Evolutionary conservation across 768 basidiomycete species (phyloP), one percentile per base, ranked within the genome.

Genomic region (Neoboletus brunneissimus): DNA sequence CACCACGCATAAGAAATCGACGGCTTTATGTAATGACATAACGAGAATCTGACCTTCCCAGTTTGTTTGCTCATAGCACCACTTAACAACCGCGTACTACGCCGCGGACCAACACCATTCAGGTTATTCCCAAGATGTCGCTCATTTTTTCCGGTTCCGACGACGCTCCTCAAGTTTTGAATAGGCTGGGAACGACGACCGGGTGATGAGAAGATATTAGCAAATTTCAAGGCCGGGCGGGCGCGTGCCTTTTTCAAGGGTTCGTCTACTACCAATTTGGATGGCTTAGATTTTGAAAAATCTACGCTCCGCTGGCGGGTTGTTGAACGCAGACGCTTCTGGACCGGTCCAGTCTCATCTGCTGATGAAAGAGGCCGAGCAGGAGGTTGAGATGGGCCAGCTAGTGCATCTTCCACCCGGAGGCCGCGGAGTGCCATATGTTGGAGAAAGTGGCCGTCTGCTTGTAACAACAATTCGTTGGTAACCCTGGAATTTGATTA

Each of bases 221-320:
- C 80, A 86, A 87, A 83, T 78, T 82, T 85, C 82, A 88, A 81
- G 81, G 85, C 87, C 86, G 85, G 86, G 85, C 86, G 87, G 81
- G 84, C 84, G 86, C 88, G 84, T 89, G 86, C 89, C 89, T 91
- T 91, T 88, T 89, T 89, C 80, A 81, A 77, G 72, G 84, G 82
- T 73, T 88, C 86, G 75, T 87, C 86, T 66, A 79, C 72, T 68
- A 75, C 76, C 65, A 80, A 72, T 79, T 87, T 89, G 68, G 77
- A 79, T 61, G 80, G 72, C 72, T 86, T 86, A 50, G 78, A 71
- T 71, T 83, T 85, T 59, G 75, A 72, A 64, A 67, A 46, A 68
- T 76, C 76, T 54, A 75, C 71, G 70, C 81, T 79, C 59, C 77
- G 73, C 60, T 83, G 82, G 57, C 79, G 81, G 15, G 76, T 73